A percentile compares a stretch with the other conserved stretches of the same genome.
Evolutionary conservation across 2,329 filamentous ascomycete genomes (phyloP).

Genomic region (Penicillium sumatraense): DNA sequence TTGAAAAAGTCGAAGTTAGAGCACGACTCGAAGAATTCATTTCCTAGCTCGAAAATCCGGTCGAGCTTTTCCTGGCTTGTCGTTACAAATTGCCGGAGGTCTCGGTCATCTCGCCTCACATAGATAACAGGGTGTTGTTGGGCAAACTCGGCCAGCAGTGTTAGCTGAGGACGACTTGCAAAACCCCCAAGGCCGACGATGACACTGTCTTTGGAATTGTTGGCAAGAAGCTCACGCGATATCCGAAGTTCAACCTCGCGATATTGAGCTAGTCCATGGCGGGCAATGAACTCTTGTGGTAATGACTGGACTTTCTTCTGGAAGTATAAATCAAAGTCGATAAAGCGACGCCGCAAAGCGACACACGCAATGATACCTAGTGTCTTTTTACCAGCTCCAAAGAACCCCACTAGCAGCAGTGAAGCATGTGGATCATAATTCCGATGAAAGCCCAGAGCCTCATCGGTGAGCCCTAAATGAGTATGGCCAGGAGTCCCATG

Average conservation of each 20-base stretch:
- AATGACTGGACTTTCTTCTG: constrained; percentile 54
- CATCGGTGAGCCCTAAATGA: not conserved
- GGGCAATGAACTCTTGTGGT: constrained; percentile 62
- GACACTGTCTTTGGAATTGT: constrained; percentile 55
- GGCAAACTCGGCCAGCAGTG: constrained; percentile 63
- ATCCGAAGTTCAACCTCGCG: constrained; percentile 64
- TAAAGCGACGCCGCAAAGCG: constrained; percentile 66
- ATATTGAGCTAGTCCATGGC: constrained; percentile 63
- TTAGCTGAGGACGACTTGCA: constrained; percentile 63
- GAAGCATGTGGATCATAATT: constrained; percentile 21
- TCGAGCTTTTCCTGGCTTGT: constrained; percentile 23
- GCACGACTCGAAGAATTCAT: constrained; percentile 40
- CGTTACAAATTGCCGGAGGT: constrained; percentile 26
- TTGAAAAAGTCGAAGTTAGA: constrained; percentile 31
- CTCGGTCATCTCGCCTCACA: constrained; percentile 59
- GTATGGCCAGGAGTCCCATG: not conserved
- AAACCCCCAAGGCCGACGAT: constrained; percentile 70
- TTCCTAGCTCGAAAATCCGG: constrained; percentile 18
- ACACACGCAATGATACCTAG: constrained; percentile 73
- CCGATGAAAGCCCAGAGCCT: constrained; percentile 11
- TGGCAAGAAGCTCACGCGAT: constrained; percentile 58
- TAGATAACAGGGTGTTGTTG: constrained; percentile 69
- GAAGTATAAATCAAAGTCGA: constrained; percentile 70
- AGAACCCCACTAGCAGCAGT: constrained; percentile 71
- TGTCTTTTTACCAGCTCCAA: constrained; percentile 73